Percentiles rank a stretch among this genome's conserved stretches.
Evolutionary conservation across 306 rosid genomes (phyloP).

Genomic region (Senna siamea): DNA sequence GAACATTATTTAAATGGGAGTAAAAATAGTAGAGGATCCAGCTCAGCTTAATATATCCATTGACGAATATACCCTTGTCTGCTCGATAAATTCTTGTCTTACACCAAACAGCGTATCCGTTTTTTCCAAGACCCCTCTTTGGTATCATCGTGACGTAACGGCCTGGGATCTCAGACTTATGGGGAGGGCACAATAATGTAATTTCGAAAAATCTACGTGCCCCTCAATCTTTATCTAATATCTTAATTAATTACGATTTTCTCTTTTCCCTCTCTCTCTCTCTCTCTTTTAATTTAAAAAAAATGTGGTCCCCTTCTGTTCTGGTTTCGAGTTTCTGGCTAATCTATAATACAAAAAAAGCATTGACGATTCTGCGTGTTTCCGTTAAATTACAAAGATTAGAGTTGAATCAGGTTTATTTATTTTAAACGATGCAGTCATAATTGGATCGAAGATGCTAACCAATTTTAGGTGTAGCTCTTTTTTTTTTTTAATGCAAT

Average conservation of each 20-base stretch:
- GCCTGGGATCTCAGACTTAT: slow-evolving; percentile 23
- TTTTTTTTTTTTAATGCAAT: not conserved
- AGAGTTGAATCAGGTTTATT: too few species aligned
- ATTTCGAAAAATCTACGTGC: not conserved
- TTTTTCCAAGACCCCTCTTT: not conserved
- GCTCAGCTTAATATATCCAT: not conserved
- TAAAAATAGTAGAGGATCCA: not conserved
- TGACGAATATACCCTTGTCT: slow-evolving; percentile 49
- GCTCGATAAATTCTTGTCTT: not conserved
- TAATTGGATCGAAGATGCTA: not conserved
- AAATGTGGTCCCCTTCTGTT: not conserved
- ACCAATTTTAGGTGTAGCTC: not conserved
- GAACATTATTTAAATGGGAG: not conserved
- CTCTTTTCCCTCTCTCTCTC: too few species aligned
- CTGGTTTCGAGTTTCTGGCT: not conserved
- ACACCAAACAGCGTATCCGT: not conserved
- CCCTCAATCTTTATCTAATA: not conserved
- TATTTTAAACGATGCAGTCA: not conserved
- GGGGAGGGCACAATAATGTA: not conserved
- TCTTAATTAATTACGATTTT: not conserved
- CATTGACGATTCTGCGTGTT: not conserved
- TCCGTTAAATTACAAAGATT: not conserved
- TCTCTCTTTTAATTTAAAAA: too few species aligned
- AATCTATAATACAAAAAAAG: too few species aligned
- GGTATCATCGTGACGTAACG: slow-evolving; percentile 59